phyloP scores from a whole-genome alignment of 163 green algal genomes.

The Botryococcus braunii region DNA sequence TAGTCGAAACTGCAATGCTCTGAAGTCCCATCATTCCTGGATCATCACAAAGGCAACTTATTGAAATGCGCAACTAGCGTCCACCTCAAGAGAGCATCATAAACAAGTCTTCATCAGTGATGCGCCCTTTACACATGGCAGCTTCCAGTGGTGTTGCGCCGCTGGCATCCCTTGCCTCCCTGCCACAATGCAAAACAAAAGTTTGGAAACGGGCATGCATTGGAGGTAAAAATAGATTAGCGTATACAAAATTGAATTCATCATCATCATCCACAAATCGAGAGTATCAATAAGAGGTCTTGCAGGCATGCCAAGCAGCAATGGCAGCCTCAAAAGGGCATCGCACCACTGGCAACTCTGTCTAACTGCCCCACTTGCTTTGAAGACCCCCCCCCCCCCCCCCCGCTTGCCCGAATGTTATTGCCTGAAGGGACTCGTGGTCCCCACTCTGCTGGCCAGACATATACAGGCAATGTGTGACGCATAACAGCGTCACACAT shows the following conservation, averaged over 20 bases:
- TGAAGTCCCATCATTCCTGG: too few relatives aligned
- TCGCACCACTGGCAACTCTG: background rate
- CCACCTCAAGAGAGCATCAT: slow-evolving; percentile 23
- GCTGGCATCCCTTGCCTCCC: slow-evolving; percentile 10
- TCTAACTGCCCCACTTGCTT: too few relatives aligned
- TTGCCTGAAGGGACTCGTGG: too few relatives aligned
- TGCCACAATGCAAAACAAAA: background rate
- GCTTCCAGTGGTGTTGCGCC: slow-evolving; percentile 28
- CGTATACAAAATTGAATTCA: background rate
- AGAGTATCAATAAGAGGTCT: background rate
- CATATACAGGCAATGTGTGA: too few relatives aligned
- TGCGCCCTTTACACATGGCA: slow-evolving; percentile 19
- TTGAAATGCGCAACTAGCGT: too few relatives aligned
- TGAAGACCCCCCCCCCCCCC: too few relatives aligned
- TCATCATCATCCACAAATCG: background rate
- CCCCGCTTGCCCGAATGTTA: background rate
- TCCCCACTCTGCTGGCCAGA: too few relatives aligned
- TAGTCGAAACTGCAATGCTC: too few relatives aligned
- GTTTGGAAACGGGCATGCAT: background rate
- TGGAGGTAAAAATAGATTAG: too few relatives aligned
- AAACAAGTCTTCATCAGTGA: slow-evolving; percentile 39
- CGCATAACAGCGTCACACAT: too few relatives aligned
- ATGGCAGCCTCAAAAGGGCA: background rate
- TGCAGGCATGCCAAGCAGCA: background rate
- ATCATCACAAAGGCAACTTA: too few relatives aligned